Evolutionary conservation across 2,329 filamentous ascomycete species (phyloP).

Genomic region (Lachnellula cervina): DNA sequence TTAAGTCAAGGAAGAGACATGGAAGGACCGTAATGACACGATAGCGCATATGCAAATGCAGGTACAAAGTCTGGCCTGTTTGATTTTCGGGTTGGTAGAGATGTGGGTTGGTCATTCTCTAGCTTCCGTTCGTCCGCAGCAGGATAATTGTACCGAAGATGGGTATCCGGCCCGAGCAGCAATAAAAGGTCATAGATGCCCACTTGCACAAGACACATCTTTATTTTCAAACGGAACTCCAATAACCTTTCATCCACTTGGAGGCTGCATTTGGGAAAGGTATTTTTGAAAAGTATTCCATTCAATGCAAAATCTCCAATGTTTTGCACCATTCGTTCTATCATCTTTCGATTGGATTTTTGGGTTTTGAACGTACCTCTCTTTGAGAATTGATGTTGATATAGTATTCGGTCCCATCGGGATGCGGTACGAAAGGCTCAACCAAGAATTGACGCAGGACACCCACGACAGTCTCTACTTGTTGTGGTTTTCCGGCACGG

Average conservation of each 20-base stretch:
- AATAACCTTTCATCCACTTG: background rate
- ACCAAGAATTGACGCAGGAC: constrained; percentile 92
- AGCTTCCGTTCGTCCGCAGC: constrained; percentile 30
- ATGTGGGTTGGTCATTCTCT: constrained; percentile 22
- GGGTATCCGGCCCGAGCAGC: constrained; percentile 5
- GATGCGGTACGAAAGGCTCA: constrained; percentile 96
- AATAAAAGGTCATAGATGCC: constrained; percentile 23
- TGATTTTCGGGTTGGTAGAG: constrained; percentile 13
- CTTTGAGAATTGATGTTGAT: constrained; percentile 99
- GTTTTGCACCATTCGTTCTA: background rate
- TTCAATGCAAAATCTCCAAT: background rate
- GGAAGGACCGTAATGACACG: constrained; percentile 9
- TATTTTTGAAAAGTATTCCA: background rate
- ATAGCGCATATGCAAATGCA: constrained; percentile 18
- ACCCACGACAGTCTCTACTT: constrained; percentile 88
- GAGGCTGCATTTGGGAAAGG: background rate
- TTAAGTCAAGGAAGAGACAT: background rate
- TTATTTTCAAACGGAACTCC: background rate
- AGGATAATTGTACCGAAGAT: constrained; percentile 14
- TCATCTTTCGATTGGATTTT: background rate
- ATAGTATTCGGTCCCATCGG: constrained; percentile 95
- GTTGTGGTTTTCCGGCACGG: constrained; percentile 84
- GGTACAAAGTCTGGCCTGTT: constrained; percentile 17
- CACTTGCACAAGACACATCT: constrained; percentile 15
- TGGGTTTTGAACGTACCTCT: constrained; percentile 69